Percentiles rank a stretch among this genome's conserved stretches.
Conservation (phyloP, 1,284 basidiomycete species). For the Sanghuangporus weigelae region DNA sequence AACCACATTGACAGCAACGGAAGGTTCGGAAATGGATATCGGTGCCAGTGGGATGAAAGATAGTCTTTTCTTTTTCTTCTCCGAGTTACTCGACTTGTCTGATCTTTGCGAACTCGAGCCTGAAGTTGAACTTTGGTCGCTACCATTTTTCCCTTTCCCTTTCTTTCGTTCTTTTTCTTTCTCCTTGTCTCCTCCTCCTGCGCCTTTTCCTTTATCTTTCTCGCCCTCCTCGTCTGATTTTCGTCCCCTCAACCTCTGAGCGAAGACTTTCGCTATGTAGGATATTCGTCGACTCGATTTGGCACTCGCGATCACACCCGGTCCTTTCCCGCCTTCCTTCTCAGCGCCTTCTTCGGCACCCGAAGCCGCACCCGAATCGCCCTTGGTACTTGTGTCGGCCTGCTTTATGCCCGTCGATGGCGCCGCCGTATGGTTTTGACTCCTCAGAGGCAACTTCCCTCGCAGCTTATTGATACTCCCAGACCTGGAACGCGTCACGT, state of each 20-base stretch:
- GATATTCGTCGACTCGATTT: neutral
- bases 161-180: neutral
- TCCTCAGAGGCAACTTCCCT: neutral
- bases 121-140: neutral
- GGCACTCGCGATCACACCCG: neutral
- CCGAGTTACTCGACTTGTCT: neutral
- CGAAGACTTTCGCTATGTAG: neutral
- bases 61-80: neutral
- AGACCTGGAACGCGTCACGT: neutral
- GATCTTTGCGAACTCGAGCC: too few relatives aligned
- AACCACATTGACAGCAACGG: neutral
- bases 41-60: neutral
- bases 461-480: constrained; percentile 7
- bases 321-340: neutral
- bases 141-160: neutral
- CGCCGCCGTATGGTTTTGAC: neutral
- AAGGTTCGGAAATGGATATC: neutral
- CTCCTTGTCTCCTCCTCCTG: neutral
- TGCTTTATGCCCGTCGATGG: neutral
- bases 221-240: neutral
- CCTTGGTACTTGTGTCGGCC: neutral
- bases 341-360: neutral
- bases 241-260: neutral
- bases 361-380: neutral
- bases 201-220: neutral